phyloP scores from a whole-genome alignment of 2,329 filamentous ascomycete genomes.

The Curvularia sp. region DNA sequence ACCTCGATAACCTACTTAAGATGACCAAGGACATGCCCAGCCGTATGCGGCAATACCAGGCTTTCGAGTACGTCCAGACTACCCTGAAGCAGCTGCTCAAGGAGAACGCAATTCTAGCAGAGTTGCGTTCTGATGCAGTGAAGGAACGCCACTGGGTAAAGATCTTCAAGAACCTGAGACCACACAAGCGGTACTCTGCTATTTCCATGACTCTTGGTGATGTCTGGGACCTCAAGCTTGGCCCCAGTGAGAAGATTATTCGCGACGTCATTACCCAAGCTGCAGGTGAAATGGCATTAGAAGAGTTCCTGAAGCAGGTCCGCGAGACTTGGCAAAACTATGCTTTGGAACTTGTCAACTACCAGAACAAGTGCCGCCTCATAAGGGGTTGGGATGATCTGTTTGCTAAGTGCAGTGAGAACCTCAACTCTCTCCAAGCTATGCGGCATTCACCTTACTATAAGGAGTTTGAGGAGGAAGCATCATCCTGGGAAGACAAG shows the following conservation, averaged over 20 bases:
- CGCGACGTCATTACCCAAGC: conserved; percentile 94
- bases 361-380: conserved; percentile 96
- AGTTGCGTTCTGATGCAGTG: conserved; percentile 95
- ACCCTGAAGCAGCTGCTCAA: conserved; percentile 88
- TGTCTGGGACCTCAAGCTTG: conserved; percentile 95
- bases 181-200: conserved; percentile 90
- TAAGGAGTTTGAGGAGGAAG: conserved; percentile 98
- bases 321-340: conserved; percentile 98
- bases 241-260: conserved; percentile 85
- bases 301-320: conserved; percentile 96
- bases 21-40: conserved; percentile 99
- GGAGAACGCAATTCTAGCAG: conserved; percentile 84
- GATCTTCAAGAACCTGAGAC: conserved; percentile 95
- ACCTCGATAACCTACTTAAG: conserved; percentile 90
- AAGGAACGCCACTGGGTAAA: conserved; percentile 96
- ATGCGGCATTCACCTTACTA: conserved; percentile 99
- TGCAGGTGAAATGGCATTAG: conserved; percentile 96
- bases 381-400: conserved; percentile 98
- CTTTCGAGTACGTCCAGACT: conserved; percentile 98
- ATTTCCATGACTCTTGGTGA: conserved; percentile 96
- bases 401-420: conserved; percentile 98
- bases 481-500: conserved; percentile 96
- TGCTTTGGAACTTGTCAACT: conserved; percentile 90
- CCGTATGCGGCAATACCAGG: conserved; percentile 97
- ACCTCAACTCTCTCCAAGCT: conserved; percentile 94